Conservation (phyloP, 73 alveolate species). For the Paramecium primaurelia region DNA sequence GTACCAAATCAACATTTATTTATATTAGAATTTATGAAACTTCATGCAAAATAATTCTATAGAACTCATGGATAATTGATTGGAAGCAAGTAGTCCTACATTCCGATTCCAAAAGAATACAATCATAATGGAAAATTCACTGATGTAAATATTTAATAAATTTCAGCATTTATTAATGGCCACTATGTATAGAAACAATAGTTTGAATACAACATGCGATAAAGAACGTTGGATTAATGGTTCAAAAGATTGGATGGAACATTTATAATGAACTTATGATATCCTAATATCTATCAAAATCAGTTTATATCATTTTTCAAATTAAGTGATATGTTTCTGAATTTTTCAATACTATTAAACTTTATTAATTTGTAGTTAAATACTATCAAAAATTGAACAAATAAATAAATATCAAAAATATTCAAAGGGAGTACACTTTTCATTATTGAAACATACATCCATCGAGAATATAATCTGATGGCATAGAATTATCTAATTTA, state of each 20-base stretch:
- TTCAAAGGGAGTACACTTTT: neutral
- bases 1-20: neutral
- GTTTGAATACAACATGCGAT: slow-evolving; percentile 90
- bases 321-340: neutral
- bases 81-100: slow-evolving; percentile 18
- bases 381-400: neutral
- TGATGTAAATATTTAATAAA: slow-evolving; percentile 30
- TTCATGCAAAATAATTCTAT: slow-evolving; percentile 48
- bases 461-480: slow-evolving; percentile 27
- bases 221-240: slow-evolving; percentile 90
- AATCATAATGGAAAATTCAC: slow-evolving; percentile 61
- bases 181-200: slow-evolving; percentile 87
- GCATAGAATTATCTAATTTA: neutral
- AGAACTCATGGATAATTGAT: slow-evolving; percentile 49
- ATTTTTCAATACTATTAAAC: no score
- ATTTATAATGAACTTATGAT: slow-evolving; percentile 44
- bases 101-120: slow-evolving; percentile 55
- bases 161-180: slow-evolving; percentile 74
- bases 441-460: slow-evolving; percentile 21
- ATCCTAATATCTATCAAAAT: neutral
- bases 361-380: no score
- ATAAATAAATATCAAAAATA: neutral
- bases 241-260: slow-evolving; percentile 95
- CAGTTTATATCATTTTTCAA: neutral
- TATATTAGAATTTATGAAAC: slow-evolving; percentile 47